Evolutionary conservation across 2,329 filamentous ascomycete species (phyloP), one percentile per base, ranked within the genome.

Genomic region (Pseudopyricularia javanii): DNA sequence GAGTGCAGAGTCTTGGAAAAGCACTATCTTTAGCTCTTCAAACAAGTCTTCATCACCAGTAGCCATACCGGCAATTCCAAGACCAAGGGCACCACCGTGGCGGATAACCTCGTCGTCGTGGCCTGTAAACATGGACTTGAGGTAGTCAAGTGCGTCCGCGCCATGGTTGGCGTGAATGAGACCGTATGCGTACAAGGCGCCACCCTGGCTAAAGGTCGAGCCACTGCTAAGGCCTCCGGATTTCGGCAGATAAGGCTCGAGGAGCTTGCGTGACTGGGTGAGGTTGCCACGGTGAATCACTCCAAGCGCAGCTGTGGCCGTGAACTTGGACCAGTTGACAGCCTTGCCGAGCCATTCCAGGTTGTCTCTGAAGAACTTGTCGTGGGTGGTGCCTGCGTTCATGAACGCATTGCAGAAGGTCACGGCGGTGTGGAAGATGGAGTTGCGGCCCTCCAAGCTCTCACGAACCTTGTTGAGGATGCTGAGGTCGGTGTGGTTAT

Each of bases 261-360:
- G 78, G 2, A 98, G 79, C 71, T 95, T 95, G 63, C 90, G 83
- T 1, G 91, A 93, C 63, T 98, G 91, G 24, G 86, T 87, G 55
- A 98, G 76, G 68, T 98, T 98, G 53, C 93, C 93, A 47, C 90
- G 86, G 68, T 98, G 93, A 57, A 98, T 96, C 51, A 97, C 93
- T 67, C 93, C 93, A 6, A 98, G 75, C 7, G 93, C 93, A 54
- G 93, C 93, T 4, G 93, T 98, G 14, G 93, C 93, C 1, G 93
- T 96, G 67, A 98, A 98, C 67, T 98, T 98, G 56, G 91, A 96
- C 93, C 93, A 98, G 73, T 98, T 98, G 49, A 97, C 90, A 26
- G 93, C 93, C 74, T 97, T 98, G 56, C 91, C 91, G 3, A 98
- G 73, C 93, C 93, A 98, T 59, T 98, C 93, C 24, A 98, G 72